Conservation (phyloP, 2,329 filamentous ascomycete genomes). For the Lachnellula hyalina region DNA sequence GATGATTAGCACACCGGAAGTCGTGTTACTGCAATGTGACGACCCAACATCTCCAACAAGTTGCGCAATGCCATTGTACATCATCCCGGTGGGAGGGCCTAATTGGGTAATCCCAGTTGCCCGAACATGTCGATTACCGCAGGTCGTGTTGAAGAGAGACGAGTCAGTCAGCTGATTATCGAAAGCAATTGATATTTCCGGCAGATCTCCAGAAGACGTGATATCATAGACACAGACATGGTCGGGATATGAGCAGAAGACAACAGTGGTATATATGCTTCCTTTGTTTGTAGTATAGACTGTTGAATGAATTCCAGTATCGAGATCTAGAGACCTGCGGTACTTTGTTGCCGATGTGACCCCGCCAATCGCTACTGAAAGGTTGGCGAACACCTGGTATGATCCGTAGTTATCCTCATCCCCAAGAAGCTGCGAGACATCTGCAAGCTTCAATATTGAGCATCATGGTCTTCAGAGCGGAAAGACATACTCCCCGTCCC, state of each 20-base stretch:
- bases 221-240: constrained; percentile 32
- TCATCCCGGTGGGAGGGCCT: constrained; percentile 39
- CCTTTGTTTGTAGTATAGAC: constrained; percentile 33
- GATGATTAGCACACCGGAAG: constrained; percentile 29
- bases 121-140: constrained; percentile 30
- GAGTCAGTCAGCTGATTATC: constrained; percentile 37
- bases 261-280: constrained; percentile 30
- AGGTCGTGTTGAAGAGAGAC: constrained; percentile 29
- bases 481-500: constrained; percentile 39
- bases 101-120: constrained; percentile 36
- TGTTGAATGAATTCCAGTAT: constrained; percentile 36
- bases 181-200: constrained; percentile 36
- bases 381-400: constrained; percentile 43
- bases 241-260: constrained; percentile 42
- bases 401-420: constrained; percentile 38
- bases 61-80: constrained; percentile 36
- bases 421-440: constrained; percentile 37
- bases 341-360: constrained; percentile 32
- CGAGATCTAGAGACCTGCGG: constrained; percentile 39
- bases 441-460: constrained; percentile 12
- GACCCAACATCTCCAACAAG: constrained; percentile 19
- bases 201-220: constrained; percentile 29
- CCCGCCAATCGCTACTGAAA: constrained; percentile 36
- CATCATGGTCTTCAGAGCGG: background rate
- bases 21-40: constrained; percentile 15